Conservation (phyloP, 2,329 filamentous ascomycete species). For the Aspergillus brunneoviolaceus region DNA sequence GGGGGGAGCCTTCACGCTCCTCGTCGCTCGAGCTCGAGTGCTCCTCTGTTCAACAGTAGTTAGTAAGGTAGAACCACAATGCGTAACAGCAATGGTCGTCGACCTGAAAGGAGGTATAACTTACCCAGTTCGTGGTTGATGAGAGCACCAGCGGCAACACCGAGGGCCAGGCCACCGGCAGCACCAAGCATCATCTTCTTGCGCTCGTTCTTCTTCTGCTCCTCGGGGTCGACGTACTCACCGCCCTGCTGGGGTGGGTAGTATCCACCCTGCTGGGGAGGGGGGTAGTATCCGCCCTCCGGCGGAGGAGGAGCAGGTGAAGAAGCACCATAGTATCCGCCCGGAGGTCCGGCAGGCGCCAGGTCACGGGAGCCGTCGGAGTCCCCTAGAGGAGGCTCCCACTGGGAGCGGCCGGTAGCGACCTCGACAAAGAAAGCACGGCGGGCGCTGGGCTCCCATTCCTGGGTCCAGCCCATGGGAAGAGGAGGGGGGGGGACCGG, state of each 20-base stretch:
- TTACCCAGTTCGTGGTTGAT: slow-evolving; percentile 58
- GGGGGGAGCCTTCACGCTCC: not conserved
- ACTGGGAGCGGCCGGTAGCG: slow-evolving; percentile 61
- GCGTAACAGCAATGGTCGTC: not conserved
- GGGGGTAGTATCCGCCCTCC: slow-evolving; percentile 19
- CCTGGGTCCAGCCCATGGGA: slow-evolving; percentile 61
- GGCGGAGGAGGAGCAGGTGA: slow-evolving; percentile 18
- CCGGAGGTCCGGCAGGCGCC: slow-evolving; percentile 15
- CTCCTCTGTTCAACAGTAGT: slow-evolving; percentile 7
- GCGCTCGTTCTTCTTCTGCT: slow-evolving; percentile 41
- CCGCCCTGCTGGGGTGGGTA: not conserved
- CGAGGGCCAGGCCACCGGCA: slow-evolving; percentile 58
- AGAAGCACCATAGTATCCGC: slow-evolving; percentile 23
- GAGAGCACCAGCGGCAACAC: slow-evolving; percentile 58
- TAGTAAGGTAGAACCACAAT: not conserved
- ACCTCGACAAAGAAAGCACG: slow-evolving; percentile 67
- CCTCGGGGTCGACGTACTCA: slow-evolving; percentile 22
- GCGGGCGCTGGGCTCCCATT: slow-evolving; percentile 62
- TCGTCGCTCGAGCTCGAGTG: slow-evolving; percentile 1
- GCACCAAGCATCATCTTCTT: slow-evolving; percentile 57
- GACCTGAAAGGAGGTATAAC: slow-evolving; percentile 22
- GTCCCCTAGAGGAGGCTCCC: slow-evolving; percentile 55
- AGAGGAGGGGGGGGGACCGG: slow-evolving; percentile 50
- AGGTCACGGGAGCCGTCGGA: slow-evolving; percentile 27
- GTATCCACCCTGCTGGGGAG: slow-evolving; percentile 3